Percentiles rank a stretch among this genome's conserved stretches.
phyloP scores from a whole-genome alignment of 2,329 filamentous ascomycete species.

The Calonectria fujianensis region DNA sequence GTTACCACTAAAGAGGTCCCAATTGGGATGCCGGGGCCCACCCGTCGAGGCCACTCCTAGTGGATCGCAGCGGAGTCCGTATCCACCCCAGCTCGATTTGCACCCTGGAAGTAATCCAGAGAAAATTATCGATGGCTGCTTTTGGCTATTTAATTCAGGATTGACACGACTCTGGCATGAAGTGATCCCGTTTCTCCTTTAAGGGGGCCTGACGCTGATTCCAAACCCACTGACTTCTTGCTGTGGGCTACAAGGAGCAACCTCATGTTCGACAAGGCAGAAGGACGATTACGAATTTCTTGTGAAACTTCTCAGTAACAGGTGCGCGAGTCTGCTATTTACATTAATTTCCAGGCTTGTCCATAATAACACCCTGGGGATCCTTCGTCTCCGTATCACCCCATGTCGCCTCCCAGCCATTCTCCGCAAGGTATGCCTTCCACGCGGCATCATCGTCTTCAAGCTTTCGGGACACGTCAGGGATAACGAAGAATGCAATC shows the following conservation, averaged over 20 bases:
- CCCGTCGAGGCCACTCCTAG: not conserved
- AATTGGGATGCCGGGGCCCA: not conserved
- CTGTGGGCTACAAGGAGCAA: not conserved
- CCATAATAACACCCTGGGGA: constrained; percentile 45
- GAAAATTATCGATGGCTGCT: not conserved
- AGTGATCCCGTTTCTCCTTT: not conserved
- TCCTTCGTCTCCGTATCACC: constrained; percentile 55
- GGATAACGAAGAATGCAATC: constrained; percentile 50
- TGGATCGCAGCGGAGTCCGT: not conserved
- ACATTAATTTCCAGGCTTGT: constrained; percentile 14
- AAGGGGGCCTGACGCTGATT: not conserved
- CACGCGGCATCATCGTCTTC: constrained; percentile 57
- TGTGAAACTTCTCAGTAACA: not conserved
- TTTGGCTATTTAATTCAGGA: not conserved
- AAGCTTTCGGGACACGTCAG: constrained; percentile 52
- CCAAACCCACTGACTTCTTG: not conserved
- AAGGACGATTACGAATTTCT: not conserved
- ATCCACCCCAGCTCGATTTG: not conserved
- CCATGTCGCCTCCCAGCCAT: constrained; percentile 56
- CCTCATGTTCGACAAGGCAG: not conserved
- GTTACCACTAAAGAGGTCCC: not conserved
- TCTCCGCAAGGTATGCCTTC: constrained; percentile 55
- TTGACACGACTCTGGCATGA: not conserved
- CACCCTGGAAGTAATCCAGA: not conserved
- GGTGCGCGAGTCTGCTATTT: no score